Percentiles rank a stretch among this genome's conserved stretches.
Conservation (phyloP, 2,329 filamentous ascomycete genomes). For the Trichoderma pleuroti region DNA sequence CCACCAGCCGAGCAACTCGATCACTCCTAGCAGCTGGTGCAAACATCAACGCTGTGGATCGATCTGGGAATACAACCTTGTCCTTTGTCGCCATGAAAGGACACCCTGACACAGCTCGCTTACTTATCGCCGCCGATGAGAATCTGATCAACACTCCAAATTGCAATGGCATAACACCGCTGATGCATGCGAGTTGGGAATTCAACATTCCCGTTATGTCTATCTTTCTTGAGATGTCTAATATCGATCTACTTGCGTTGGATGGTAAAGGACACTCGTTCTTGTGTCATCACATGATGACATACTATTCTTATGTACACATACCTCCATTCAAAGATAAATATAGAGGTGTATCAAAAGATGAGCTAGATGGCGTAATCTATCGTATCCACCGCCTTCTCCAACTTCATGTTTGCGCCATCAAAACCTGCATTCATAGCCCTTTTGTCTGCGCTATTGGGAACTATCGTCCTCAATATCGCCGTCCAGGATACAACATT, state of each 20-base stretch:
- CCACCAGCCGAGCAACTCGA: not conserved
- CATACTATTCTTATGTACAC: no score
- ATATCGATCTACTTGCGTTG: not conserved
- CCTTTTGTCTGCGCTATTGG: not conserved
- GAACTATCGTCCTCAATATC: no score
- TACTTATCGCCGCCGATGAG: not conserved
- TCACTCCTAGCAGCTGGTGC: not conserved
- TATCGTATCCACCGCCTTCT: not conserved
- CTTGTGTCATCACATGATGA: not conserved
- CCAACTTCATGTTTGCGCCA: not conserved
- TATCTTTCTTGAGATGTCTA: not conserved
- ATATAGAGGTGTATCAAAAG: not conserved
- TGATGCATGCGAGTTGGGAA: rapidly evolving
- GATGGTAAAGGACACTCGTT: rapidly evolving
- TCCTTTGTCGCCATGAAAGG: not conserved
- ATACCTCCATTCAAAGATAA: no score
- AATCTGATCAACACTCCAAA: not conserved
- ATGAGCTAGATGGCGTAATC: not conserved
- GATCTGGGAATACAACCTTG: rapidly evolving
- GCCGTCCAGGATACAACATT: no score
- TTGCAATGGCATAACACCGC: rapidly evolving
- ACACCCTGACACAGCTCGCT: rapidly evolving
- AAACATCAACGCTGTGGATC: not conserved
- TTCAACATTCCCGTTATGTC: not conserved
- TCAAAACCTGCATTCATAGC: not conserved